A percentile compares a stretch with the other conserved stretches of the same genome.
These are phyloP conservation scores for Blastobotrys arbuscula DNA, from an alignment of 1,139 yeast species.

Conservation along the genomic window DNA sequence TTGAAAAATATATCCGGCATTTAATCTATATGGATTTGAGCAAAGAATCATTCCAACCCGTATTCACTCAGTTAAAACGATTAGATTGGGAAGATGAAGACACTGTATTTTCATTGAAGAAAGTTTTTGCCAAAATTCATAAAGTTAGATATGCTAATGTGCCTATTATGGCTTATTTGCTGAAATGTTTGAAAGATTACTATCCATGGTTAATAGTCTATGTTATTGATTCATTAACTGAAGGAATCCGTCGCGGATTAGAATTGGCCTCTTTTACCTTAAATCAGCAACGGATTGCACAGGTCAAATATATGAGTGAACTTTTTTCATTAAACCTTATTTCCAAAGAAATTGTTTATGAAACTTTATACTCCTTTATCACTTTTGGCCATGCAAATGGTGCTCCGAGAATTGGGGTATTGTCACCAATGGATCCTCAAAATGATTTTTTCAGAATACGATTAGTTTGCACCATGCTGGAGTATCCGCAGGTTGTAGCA, in stretches of 20 bases:
- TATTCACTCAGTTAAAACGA: conserved; percentile 41
- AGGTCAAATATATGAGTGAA: conserved; percentile 56
- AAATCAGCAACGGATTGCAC: conserved; percentile 59
- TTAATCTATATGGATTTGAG: conserved; percentile 45
- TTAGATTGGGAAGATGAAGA: conserved; percentile 47
- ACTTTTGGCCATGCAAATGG: conserved; percentile 67
- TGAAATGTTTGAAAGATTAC: conserved; percentile 37
- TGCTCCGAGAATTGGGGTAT: conserved; percentile 48
- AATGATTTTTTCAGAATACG: conserved; percentile 70
- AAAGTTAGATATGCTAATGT: conserved; percentile 55
- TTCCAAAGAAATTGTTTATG: conserved; percentile 39
- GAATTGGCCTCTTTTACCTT: conserved; percentile 58
- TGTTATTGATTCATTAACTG: conserved; percentile 62
- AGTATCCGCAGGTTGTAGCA: conserved; percentile 25
- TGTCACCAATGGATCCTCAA: conserved; percentile 50
- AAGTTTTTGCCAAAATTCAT: conserved; percentile 57
- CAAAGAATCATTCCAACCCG: conserved; percentile 33
- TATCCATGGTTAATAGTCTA: conserved; percentile 40
- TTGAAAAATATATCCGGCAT: conserved; percentile 33
- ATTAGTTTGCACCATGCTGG: conserved; percentile 42
- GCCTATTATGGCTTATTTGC: conserved; percentile 44
- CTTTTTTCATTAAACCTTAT: conserved; percentile 42
- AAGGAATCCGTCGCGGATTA: conserved; percentile 57
- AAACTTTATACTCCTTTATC: conserved; percentile 53
- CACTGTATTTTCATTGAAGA: conserved; percentile 40